These are phyloP conservation scores for Noccaea caerulescens DNA, from an alignment of 345 rosid species.

Conservation along the genomic window DNA sequence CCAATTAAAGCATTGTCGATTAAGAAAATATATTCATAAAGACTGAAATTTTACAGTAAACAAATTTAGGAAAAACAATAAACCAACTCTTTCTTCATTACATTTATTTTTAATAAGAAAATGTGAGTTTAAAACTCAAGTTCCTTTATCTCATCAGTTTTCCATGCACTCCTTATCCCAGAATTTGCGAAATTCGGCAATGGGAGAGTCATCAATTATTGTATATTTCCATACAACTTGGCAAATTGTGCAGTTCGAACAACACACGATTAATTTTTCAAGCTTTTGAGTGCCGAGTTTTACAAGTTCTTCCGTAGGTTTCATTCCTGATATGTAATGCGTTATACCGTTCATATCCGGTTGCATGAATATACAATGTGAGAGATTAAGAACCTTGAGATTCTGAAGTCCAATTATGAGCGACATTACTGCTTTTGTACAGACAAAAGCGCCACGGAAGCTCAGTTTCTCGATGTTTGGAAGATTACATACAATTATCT, in stretches of 20 bases:
- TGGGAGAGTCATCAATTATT: too few relatives aligned
- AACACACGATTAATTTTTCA: neutral
- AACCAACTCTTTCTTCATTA: too few relatives aligned
- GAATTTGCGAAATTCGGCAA: neutral
- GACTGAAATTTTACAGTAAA: too few relatives aligned
- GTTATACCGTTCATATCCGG: too few relatives aligned
- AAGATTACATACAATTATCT: neutral
- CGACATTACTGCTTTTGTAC: neutral
- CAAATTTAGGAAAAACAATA: too few relatives aligned
- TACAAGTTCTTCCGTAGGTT: neutral
- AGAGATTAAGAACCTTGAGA: neutral
- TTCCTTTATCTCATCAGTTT: neutral
- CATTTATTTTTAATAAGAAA: too few relatives aligned
- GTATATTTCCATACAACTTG: neutral
- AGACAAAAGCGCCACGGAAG: neutral
- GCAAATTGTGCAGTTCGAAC: neutral
- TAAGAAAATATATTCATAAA: too few relatives aligned
- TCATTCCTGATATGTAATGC: neutral
- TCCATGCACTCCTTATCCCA: neutral
- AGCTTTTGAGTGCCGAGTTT: neutral
- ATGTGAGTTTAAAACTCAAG: neutral
- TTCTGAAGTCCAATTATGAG: neutral
- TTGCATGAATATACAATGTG: conserved; percentile 18
- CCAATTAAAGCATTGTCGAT: too few relatives aligned
- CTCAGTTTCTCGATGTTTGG: neutral